These are phyloP conservation scores for Fomitopsis schrenkii DNA, from an alignment of 1,284 basidiomycete genomes.

Conservation along the genomic window DNA sequence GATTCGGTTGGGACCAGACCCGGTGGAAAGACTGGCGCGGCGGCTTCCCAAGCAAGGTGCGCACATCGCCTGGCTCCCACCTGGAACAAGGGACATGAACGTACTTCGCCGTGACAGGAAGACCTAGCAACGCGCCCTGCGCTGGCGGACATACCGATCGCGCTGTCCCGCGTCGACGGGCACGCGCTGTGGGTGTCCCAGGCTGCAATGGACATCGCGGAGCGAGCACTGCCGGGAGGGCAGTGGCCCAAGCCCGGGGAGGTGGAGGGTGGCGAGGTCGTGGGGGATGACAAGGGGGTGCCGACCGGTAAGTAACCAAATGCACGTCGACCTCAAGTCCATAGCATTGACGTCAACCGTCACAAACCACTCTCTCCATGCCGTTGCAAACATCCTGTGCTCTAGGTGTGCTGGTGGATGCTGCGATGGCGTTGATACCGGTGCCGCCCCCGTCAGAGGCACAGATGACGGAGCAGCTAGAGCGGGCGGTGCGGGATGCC, in stretches of 20 bases:
- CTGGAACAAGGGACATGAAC: neutral
- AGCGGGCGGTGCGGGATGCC: slow-evolving; percentile 63
- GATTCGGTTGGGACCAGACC: slow-evolving; percentile 94
- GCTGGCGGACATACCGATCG: slow-evolving; percentile 63
- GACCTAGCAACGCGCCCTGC: slow-evolving; percentile 60
- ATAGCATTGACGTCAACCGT: neutral
- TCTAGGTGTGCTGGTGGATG: slow-evolving; percentile 67
- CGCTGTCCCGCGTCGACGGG: slow-evolving; percentile 71
- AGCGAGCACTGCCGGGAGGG: slow-evolving; percentile 12
- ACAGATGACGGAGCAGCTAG: slow-evolving; percentile 57
- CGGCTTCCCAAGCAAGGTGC: slow-evolving; percentile 76
- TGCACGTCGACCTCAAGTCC: neutral
- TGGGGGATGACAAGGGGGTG: slow-evolving; percentile 57
- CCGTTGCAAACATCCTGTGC: neutral
- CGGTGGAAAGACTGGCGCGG: slow-evolving; percentile 51
- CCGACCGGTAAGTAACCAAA: slow-evolving; percentile 60
- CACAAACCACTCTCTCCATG: neutral
- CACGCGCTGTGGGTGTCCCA: slow-evolving; percentile 86
- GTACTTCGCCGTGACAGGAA: slow-evolving; percentile 26
- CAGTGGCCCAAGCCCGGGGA: slow-evolving; percentile 44
- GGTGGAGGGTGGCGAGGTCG: slow-evolving; percentile 74
- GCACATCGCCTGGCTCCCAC: neutral
- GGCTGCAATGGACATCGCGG: slow-evolving; percentile 57
- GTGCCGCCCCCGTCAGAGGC: slow-evolving; percentile 58
- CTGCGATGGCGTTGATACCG: slow-evolving; percentile 67